Evolutionary conservation across 805 yeast genomes (phyloP), one percentile per base, ranked within the genome.

Genomic region (Candida hispaniensis): DNA sequence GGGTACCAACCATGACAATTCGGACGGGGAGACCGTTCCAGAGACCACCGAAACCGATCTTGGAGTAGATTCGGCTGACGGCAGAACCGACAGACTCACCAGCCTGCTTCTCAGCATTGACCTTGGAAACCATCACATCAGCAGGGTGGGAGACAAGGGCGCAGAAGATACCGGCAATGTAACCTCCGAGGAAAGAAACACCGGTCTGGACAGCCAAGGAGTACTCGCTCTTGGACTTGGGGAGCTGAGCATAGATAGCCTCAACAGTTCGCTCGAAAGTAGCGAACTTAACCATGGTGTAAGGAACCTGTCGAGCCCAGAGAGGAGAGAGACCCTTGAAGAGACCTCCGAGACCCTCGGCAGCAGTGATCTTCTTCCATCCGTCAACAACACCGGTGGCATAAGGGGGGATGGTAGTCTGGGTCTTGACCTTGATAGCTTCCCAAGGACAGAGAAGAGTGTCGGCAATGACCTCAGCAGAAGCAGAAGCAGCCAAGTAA

Each of bases 111-210:
- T 69, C 78, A 42, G 73, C 65, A 50, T 77, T 80, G 43, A 82
- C 69, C 61, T 79, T 77, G 14, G 86, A 76, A n/a, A 81, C 93
- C 85, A 81, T 71, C 13, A 80, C 91, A 58, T 81, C 94, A 3
- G 93, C 93, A 10, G 94, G 94, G 50, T 82, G 93, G 10, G 93
- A 80, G 4, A 80, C 82, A 29, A 75, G 59, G 3, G 94, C 93
- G 65, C 93, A 79, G 55, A 79, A 68, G 30, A 82, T 76, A 71
- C 93, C 94, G 6, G 93, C 94, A 52, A 81, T 67, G 55, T 80
- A 81, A 50, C 94, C 93, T 55, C 88, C 88, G 25, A 71, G 60
- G 56, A 81, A 81, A 11, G 86, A 76, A 17, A 82, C 85, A 20
- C 88, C 85, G 9, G 91, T 81, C 55, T 81, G 91, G 51, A 73